phyloP scores from a whole-genome alignment of 257 asterid species.

The Ocimum tenuiflorum region DNA sequence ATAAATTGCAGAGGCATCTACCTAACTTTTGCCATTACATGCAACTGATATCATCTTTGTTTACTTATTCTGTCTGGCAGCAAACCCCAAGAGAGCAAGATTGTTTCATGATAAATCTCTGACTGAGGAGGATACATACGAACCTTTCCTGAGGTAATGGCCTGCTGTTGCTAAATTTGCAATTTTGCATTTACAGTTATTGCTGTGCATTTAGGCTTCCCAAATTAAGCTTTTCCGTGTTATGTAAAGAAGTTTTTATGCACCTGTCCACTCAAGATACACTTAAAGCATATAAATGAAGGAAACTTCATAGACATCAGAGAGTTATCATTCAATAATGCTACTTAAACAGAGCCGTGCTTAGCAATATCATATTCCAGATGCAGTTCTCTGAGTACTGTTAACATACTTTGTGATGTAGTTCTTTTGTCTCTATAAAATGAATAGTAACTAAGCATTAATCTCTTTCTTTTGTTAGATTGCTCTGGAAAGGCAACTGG shows the following conservation, averaged over 20 bases:
- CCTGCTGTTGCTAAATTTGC: conserved; percentile 10
- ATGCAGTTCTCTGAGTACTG: not conserved
- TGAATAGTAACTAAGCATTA: conserved; percentile 4
- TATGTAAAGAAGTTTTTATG: conserved; percentile 1
- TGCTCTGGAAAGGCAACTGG: conserved; percentile 92
- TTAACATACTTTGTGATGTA: not conserved
- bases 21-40: not conserved
- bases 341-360: not conserved
- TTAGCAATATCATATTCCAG: not conserved
- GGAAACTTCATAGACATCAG: not conserved
- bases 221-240: not conserved
- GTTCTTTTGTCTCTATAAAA: conserved; percentile 8
- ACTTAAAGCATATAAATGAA: not conserved
- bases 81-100: conserved; percentile 76
- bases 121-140: conserved; percentile 64
- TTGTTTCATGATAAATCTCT: conserved; percentile 71
- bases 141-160: conserved; percentile 77
- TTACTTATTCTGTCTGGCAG: conserved; percentile 37
- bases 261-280: not conserved
- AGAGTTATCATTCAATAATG: not conserved
- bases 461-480: conserved; percentile 39
- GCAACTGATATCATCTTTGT: conserved; percentile 16
- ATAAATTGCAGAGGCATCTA: not conserved
- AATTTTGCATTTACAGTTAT: not conserved
- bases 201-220: conserved; percentile 3